phyloP scores from a whole-genome alignment of 2,329 filamentous ascomycete species.

The Leptographium radiaticola region DNA sequence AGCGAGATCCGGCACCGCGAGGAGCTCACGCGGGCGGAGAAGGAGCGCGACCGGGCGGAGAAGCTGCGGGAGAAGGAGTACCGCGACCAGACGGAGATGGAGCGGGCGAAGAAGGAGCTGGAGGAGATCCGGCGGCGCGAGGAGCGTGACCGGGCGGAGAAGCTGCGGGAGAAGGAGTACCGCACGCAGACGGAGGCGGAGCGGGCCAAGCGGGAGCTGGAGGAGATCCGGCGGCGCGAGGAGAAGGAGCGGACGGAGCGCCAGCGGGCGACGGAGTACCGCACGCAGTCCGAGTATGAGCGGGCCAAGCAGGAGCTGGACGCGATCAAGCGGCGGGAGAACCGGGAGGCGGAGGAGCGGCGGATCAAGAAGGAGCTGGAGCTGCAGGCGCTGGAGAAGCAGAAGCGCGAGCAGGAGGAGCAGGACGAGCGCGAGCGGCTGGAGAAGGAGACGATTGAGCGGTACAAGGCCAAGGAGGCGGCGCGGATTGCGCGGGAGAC shows the following conservation, averaged over 20 bases:
- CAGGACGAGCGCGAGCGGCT: slow-evolving; percentile 30
- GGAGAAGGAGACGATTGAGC: slow-evolving; percentile 37
- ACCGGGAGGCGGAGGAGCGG: slow-evolving; percentile 35
- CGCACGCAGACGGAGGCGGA: slow-evolving; percentile 28
- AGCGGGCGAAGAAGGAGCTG: slow-evolving; percentile 20
- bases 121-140: slow-evolving; percentile 24
- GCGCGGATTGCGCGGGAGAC: slow-evolving; percentile 33
- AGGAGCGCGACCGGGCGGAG: slow-evolving; percentile 32
- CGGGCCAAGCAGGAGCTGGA: slow-evolving; percentile 29
- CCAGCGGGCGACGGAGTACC: slow-evolving; percentile 26
- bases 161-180: slow-evolving; percentile 30
- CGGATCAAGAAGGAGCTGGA: slow-evolving; percentile 40
- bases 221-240: slow-evolving; percentile 23
- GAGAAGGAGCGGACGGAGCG: slow-evolving; percentile 18
- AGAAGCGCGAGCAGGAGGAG: slow-evolving; percentile 31
- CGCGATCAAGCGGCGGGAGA: slow-evolving; percentile 29
- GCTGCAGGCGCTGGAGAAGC: slow-evolving; percentile 31
- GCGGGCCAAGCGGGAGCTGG: slow-evolving; percentile 21
- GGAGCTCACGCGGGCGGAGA: slow-evolving; percentile 35
- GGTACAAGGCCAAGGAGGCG: slow-evolving; percentile 35
- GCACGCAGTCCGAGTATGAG: slow-evolving; percentile 38
- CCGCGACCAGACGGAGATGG: slow-evolving; percentile 28
- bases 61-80: slow-evolving; percentile 31
- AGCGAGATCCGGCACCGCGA: slow-evolving; percentile 31
- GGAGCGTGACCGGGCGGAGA: slow-evolving; percentile 18